A percentile compares a stretch with the other conserved stretches of the same genome.
Evolutionary conservation across 1,139 yeast species (phyloP).

Genomic region (Nadsonia starkeyi-henricii): DNA sequence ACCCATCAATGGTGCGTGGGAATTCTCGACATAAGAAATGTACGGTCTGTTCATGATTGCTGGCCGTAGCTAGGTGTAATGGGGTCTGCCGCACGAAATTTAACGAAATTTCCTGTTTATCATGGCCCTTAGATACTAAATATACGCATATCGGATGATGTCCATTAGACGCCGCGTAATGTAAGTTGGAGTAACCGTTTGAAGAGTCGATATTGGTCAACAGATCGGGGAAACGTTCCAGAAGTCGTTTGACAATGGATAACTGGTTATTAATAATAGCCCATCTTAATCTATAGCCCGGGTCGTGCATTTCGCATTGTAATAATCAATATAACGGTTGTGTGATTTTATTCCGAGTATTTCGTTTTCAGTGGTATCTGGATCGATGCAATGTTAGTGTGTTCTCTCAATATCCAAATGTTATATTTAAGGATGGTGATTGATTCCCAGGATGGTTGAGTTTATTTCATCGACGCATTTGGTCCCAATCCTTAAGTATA

Average conservation of each 20-base stretch:
- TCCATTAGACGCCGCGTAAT: constrained; percentile 75
- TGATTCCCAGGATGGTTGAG: no score
- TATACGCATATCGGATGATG: constrained; percentile 60
- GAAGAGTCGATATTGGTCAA: constrained; percentile 57
- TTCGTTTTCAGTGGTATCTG: no score
- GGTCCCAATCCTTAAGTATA: no score
- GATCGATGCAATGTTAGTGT: no score
- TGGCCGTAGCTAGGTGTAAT: constrained; percentile 57
- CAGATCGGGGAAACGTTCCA: constrained; percentile 61
- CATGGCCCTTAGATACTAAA: constrained; percentile 38
- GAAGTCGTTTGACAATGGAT: constrained; percentile 55
- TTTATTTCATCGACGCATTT: no score
- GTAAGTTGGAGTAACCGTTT: constrained; percentile 83
- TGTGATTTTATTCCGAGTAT: no score
- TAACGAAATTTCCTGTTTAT: constrained; percentile 31
- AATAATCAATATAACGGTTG: not conserved
- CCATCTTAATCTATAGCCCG: constrained; percentile 52
- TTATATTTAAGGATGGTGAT: no score
- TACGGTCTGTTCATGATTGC: constrained; percentile 66
- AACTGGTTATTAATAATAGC: constrained; percentile 64
- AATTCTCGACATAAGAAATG: constrained; percentile 74
- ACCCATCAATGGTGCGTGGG: constrained; percentile 49
- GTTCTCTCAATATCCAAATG: no score
- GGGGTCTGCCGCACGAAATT: constrained; percentile 63
- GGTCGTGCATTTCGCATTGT: constrained; percentile 36